These are phyloP conservation scores for Ascochyta rabiei DNA, from an alignment of 2,329 filamentous ascomycete genomes.

Conservation along the genomic window DNA sequence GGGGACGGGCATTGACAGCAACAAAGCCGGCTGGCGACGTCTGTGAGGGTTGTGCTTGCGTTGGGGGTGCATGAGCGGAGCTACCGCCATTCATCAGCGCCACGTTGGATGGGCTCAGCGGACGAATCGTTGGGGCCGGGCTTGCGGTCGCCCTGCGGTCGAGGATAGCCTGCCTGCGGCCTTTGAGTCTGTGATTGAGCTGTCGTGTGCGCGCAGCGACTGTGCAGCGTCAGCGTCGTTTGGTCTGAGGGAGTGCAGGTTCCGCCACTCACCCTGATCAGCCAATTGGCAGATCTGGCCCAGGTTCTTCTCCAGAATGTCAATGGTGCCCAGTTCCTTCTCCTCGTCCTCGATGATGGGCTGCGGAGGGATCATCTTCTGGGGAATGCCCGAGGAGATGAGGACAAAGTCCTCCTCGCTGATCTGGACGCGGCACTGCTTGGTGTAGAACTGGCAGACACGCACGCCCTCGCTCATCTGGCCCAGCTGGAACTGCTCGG, in stretches of 20 bases:
- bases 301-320: slow-evolving; percentile 81
- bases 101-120: slow-evolving; percentile 50
- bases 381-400: slow-evolving; percentile 80
- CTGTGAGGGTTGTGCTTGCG: slow-evolving; percentile 21
- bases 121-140: slow-evolving; percentile 42
- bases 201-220: slow-evolving; percentile 75
- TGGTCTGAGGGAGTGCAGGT: too few relatives aligned
- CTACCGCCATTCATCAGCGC: slow-evolving; percentile 50
- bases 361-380: slow-evolving; percentile 80
- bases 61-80: slow-evolving; percentile 22
- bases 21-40: slow-evolving; percentile 61
- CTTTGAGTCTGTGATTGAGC: slow-evolving; percentile 79
- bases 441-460: slow-evolving; percentile 81
- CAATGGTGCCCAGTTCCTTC: slow-evolving; percentile 81
- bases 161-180: slow-evolving; percentile 74
- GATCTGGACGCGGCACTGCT: slow-evolving; percentile 82
- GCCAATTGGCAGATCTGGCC: slow-evolving; percentile 79
- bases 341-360: slow-evolving; percentile 86
- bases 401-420: slow-evolving; percentile 86
- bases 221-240: slow-evolving; percentile 28
- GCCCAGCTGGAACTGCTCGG: slow-evolving; percentile 75
- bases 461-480: slow-evolving; percentile 71
- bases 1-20: slow-evolving; percentile 62
- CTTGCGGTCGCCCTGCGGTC: slow-evolving; percentile 63
- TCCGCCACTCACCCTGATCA: slow-evolving; percentile 65